Percentiles rank a stretch among this genome's conserved stretches.
Evolutionary conservation across 2,329 filamentous ascomycete species (phyloP).

Genomic region (Fusarium sp.): DNA sequence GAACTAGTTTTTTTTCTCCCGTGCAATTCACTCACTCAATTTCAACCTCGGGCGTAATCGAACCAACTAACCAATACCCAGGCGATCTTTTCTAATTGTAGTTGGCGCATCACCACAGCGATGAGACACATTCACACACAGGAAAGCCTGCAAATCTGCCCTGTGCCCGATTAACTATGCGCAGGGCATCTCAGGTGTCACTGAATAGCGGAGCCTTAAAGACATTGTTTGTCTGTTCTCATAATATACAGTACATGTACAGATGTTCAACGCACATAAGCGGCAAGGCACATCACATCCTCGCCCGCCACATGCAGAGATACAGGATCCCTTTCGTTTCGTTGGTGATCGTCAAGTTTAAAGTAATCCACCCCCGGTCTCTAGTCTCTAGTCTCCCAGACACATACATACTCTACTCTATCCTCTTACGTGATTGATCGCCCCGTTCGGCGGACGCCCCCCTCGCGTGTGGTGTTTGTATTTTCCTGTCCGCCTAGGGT

Average conservation of each 20-base stretch:
- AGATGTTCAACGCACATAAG: constrained; percentile 6
- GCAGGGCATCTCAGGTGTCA: no score
- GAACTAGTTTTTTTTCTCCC: no score
- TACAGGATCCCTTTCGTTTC: constrained; percentile 17
- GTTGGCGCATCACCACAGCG: constrained; percentile 6
- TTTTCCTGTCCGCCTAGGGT: constrained; percentile 25
- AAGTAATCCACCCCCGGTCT: background rate
- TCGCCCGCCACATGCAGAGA: constrained; percentile 15
- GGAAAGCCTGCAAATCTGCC: constrained; percentile 20
- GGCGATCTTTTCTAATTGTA: constrained; percentile 22
- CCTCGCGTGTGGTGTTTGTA: background rate
- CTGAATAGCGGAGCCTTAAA: no score
- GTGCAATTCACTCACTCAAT: background rate
- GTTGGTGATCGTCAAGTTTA: constrained; percentile 22
- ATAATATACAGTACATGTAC: background rate
- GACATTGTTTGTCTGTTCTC: no score
- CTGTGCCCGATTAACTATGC: constrained; percentile 15
- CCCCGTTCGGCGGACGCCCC: constrained; percentile 26
- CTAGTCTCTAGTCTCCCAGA: constrained; percentile 3
- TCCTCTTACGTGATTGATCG: constrained; percentile 44
- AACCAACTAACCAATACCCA: background rate
- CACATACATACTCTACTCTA: background rate
- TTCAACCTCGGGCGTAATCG: constrained; percentile 9
- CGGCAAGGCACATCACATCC: constrained; percentile 21
- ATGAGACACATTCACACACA: constrained; percentile 11